phyloP scores from a whole-genome alignment of 2,329 filamentous ascomycete genomes.

The Zymoseptoria tritici region DNA sequence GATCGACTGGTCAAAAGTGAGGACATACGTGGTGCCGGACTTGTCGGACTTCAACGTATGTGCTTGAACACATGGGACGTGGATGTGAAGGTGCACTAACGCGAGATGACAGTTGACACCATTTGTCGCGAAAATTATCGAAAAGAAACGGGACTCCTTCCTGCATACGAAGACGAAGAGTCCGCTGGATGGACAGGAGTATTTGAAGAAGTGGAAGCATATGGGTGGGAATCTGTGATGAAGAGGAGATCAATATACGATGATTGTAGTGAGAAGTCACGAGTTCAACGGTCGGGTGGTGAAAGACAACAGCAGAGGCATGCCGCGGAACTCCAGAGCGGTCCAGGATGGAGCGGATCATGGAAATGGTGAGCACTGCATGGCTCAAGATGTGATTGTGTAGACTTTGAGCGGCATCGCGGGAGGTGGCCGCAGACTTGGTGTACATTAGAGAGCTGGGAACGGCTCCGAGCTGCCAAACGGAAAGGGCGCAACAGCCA shows the following conservation, averaged over 20 bases:
- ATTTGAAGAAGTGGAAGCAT: conserved; percentile 29
- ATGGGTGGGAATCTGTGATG: conserved; percentile 25
- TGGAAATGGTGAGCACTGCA: neutral
- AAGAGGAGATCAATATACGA: neutral
- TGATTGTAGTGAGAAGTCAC: neutral
- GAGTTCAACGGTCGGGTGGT: neutral
- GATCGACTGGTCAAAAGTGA: conserved; percentile 79
- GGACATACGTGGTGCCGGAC: conserved; percentile 77
- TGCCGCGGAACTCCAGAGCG: neutral
- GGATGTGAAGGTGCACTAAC: neutral
- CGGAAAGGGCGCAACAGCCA: no score
- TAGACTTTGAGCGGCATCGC: no score
- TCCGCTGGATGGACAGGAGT: conserved; percentile 27
- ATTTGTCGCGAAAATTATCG: conserved; percentile 61
- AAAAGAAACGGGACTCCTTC: conserved; percentile 47
- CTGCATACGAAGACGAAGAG: conserved; percentile 21
- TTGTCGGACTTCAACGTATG: conserved; percentile 64
- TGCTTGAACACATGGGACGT: neutral
- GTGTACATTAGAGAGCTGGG: no score
- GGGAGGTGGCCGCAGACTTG: no score
- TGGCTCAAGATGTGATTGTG: no score
- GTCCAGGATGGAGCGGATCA: neutral
- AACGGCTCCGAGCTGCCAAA: no score
- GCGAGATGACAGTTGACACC: conserved; percentile 59
- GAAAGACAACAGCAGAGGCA: neutral